phyloP scores from a whole-genome alignment of 495 filamentous ascomycete genomes.

The Talaromyces thailandensis region DNA sequence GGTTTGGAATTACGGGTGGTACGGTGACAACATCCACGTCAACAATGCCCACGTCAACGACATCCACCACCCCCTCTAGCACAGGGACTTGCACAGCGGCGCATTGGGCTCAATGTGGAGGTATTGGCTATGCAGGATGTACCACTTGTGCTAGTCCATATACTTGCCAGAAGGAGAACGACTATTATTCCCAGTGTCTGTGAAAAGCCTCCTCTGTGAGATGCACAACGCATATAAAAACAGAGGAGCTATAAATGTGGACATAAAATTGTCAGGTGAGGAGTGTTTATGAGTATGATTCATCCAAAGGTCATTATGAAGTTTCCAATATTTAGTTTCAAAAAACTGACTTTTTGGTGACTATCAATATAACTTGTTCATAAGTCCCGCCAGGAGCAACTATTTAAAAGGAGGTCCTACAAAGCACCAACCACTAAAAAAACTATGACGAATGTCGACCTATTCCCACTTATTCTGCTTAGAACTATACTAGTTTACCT shows the following conservation, averaged over 20 bases:
- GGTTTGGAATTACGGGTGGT: constrained; percentile 26
- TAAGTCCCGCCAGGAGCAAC: background rate
- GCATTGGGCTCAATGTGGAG: constrained; percentile 42
- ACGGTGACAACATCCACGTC: constrained; percentile 10
- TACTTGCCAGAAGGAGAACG: constrained; percentile 27
- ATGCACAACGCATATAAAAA: background rate
- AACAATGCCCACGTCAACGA: constrained; percentile 19
- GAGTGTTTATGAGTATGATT: background rate
- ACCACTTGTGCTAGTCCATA: constrained; percentile 34
- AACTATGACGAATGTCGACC: background rate
- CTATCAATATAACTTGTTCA: background rate
- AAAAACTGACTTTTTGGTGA: background rate
- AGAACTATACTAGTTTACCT: too few species aligned
- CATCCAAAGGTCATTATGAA: background rate
- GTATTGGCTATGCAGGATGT: constrained; percentile 35
- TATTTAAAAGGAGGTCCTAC: background rate
- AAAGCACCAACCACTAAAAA: background rate
- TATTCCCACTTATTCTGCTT: too few species aligned
- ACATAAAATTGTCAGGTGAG: background rate
- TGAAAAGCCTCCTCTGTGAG: constrained; percentile 7
- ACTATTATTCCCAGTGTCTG: constrained; percentile 40
- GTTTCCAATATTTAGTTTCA: background rate
- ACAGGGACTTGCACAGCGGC: constrained; percentile 15
- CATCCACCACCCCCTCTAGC: constrained; percentile 9
- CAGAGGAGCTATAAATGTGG: background rate